Evolutionary conservation across 495 filamentous ascomycete species (phyloP), one percentile per base, ranked within the genome.

Genomic region (Daldinia grandis): DNA sequence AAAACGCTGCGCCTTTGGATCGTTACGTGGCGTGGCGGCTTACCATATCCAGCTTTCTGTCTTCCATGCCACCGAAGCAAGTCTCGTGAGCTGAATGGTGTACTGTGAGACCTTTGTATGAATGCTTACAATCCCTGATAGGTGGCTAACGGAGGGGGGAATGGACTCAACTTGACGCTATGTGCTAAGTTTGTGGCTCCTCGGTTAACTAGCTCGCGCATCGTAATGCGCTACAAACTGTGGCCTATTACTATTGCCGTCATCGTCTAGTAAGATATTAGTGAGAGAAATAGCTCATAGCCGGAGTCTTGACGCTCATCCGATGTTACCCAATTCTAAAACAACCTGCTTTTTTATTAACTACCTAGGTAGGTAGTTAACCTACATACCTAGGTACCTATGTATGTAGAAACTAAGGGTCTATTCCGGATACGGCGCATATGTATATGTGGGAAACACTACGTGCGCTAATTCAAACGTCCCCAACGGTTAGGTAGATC

Each of bases 21-120:
- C 65, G 50, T 68, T 64, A 68, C 64, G 65, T 62, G 64, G 65
- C 64, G 60, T 65, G 19, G 65, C 65, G 61, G 65, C 64, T 65
- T 65, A 17, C 56, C 42, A 19, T 27, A 68, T 64, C n/a, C 12
- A 42, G 55, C 19, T 55, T 55, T 28, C 37, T 38, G 38, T 57
- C 50, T 31, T 19, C 37, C 42, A 53, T 57, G 56, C 37, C 56
- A 62, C 54, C 69, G 37, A 60, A 54, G 35, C 19, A 24, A 64
- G 42, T 35, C 33, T 37, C 58, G 53, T 51, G 44, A 21, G 53
- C 30, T 35, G 28, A 47, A 44, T 64, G 54, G 58, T 38, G 47
- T 30, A 61, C 58, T 44, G 30, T 66, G 50, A 66, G 61, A 62
- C 60, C 25, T 54, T 57, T 12, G 21, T 38, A 30, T 28, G 19